Base-by-base conservation (phyloP, 306 rosid genomes). In the Acacia confusa region DNA sequence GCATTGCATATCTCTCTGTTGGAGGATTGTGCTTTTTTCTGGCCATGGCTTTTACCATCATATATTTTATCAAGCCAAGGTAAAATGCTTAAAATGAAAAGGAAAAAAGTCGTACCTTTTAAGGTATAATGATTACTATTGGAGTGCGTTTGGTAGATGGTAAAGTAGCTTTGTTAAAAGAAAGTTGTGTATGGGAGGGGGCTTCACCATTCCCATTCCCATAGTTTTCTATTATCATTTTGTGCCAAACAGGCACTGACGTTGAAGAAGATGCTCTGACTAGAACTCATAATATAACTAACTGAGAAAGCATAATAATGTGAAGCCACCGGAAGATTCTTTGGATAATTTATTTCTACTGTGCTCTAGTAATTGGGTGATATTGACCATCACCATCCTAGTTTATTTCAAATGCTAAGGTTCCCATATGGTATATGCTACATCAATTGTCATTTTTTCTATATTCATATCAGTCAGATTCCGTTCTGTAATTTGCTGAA, bases 11-110 rank as follows among this genome's bases (percentile, higher is more conserved):
- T 88, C 91, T 94, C 76, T 82, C 91, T 34, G 95, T 95, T n/a
- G 98, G 98, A 22, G 98, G 98, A 76, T 43, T 95, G 82, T 90
- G 97, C 91, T 92, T 95, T 90, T 90, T 95, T 76, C 79, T 95
- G 91, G 85, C 97, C 27, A 79, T 92, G 94, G 83, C 82, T 71
- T 95, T 95, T 84, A 84, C 94, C 28, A 55, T 93, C 67, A 89
- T 95, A 32, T 95, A 95, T 86, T 92, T 95, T 32, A 78, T 92
- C 76, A 95, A 93, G 86, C 99, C 99, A 88, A 95, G 99, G 99
- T 95, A 89, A 77, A 77, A 53, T 67, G 60, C 60, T 13, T 24
- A 15, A 60, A 28, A 47, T 78, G 57, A 40, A 25, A 3, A 25
- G 25, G 10, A 12, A 25, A 60, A 24, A 60, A 5, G 68, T 27